These are phyloP conservation scores for Pilatotrama ljubarskyi DNA, from an alignment of 768 basidiomycete species.

Conservation along the genomic window DNA sequence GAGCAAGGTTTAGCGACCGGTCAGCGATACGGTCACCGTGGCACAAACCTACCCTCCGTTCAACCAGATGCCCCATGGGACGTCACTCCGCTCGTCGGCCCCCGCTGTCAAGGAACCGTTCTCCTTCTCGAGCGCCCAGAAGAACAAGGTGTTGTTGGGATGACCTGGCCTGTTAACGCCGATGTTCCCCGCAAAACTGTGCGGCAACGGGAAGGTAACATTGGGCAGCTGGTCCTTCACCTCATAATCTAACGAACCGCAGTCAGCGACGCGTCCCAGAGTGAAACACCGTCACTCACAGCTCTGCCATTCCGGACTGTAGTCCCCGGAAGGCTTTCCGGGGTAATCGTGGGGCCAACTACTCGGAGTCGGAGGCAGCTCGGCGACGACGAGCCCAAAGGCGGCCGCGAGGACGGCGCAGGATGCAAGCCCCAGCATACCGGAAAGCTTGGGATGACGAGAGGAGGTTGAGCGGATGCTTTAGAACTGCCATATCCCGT, in stretches of 20 bases:
- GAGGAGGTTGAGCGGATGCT: background rate
- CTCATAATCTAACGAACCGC: constrained; percentile 30
- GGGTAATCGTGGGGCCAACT: constrained; percentile 44
- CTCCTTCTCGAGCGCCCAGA: constrained; percentile 40
- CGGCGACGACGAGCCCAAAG: background rate
- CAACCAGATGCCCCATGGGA: constrained; percentile 42
- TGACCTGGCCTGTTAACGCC: constrained; percentile 32
- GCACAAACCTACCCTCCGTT: constrained; percentile 33
- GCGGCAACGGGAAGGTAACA: constrained; percentile 34
- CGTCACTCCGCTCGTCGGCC: constrained; percentile 21
- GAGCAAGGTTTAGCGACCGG: background rate
- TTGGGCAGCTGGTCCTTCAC: constrained; percentile 37
- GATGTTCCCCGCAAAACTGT: constrained; percentile 40
- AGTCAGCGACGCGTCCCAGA: background rate
- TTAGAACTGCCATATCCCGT: background rate
- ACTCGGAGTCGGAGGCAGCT: constrained; percentile 18
- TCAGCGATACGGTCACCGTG: too few species aligned
- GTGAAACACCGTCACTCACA: constrained; percentile 26
- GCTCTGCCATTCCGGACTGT: constrained; percentile 35
- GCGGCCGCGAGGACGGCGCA: constrained; percentile 2
- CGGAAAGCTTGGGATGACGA: background rate
- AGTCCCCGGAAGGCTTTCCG: constrained; percentile 39
- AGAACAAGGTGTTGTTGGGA: constrained; percentile 40
- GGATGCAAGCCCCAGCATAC: constrained; percentile 4
- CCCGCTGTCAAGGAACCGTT: constrained; percentile 38